These are phyloP conservation scores for Pichia insulana DNA, from an alignment of 805 yeast species.

Conservation along the genomic window DNA sequence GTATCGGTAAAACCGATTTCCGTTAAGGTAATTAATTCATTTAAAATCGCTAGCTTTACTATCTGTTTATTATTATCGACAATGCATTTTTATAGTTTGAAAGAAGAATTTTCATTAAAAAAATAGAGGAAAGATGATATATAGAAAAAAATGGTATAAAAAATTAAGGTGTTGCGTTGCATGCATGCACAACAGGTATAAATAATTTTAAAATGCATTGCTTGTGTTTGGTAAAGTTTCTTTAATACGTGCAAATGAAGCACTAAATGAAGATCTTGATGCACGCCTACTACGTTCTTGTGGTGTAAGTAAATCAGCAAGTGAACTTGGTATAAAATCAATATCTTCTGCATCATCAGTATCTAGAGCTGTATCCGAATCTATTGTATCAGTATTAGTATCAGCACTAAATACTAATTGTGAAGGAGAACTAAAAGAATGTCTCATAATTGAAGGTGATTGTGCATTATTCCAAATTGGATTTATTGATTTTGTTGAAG, in stretches of 20 bases:
- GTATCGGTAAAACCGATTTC: constrained; percentile 85
- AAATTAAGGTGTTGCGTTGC: too few relatives aligned
- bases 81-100: background rate
- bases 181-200: too few relatives aligned
- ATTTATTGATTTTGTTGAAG: constrained; percentile 8
- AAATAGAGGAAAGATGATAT: too few relatives aligned
- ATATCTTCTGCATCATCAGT: constrained; percentile 35
- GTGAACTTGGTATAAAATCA: constrained; percentile 73
- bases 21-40: constrained; percentile 34
- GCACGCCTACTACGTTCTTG: constrained; percentile 62
- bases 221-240: background rate
- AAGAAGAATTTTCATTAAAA: too few relatives aligned
- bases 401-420: background rate
- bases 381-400: background rate
- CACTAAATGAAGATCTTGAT: constrained; percentile 34
- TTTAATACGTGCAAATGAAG: constrained; percentile 4
- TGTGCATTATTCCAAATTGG: constrained; percentile 2
- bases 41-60: background rate
- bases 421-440: background rate
- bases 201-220: too few relatives aligned
- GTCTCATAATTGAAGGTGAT: background rate
- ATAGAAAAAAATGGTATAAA: too few relatives aligned
- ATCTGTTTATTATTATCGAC: background rate
- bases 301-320: constrained; percentile 76
- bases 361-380: background rate